phyloP scores from a whole-genome alignment of 179 eudicot species.

The Camellia oleifera region DNA sequence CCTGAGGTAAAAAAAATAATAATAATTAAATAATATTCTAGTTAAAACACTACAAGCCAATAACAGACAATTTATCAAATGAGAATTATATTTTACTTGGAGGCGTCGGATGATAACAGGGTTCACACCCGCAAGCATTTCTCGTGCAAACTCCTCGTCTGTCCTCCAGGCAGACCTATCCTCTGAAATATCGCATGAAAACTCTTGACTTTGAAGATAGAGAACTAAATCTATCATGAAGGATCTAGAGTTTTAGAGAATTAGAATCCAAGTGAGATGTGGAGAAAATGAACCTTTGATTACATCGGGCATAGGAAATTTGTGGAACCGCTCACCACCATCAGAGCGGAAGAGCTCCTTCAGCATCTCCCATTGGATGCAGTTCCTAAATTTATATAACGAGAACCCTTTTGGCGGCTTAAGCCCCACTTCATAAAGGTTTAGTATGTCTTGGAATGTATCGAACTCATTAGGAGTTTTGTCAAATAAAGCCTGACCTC shows the following conservation, averaged over 20 bases:
- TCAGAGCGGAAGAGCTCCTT: constrained; percentile 45
- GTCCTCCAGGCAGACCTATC: constrained; percentile 79
- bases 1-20: constrained; percentile 33
- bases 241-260: background rate
- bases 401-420: constrained; percentile 31
- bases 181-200: constrained; percentile 24
- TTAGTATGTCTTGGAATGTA: constrained; percentile 49
- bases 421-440: constrained; percentile 51
- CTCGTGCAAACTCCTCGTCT: constrained; percentile 92
- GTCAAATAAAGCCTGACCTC: constrained; percentile 49
- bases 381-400: constrained; percentile 33
- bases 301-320: constrained; percentile 70
- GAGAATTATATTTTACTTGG: constrained; percentile 34
- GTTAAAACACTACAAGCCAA: background rate
- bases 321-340: constrained; percentile 48
- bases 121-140: constrained; percentile 83
- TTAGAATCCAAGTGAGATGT: background rate
- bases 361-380: constrained; percentile 47
- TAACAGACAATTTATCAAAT: background rate
- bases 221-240: background rate
- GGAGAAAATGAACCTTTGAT: constrained; percentile 47
- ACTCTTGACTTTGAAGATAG: background rate
- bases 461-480: constrained; percentile 66
- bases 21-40: background rate
- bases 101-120: constrained; percentile 68